phyloP scores from a whole-genome alignment of 805 yeast genomes.

The Torulaspora microellipsoides region DNA sequence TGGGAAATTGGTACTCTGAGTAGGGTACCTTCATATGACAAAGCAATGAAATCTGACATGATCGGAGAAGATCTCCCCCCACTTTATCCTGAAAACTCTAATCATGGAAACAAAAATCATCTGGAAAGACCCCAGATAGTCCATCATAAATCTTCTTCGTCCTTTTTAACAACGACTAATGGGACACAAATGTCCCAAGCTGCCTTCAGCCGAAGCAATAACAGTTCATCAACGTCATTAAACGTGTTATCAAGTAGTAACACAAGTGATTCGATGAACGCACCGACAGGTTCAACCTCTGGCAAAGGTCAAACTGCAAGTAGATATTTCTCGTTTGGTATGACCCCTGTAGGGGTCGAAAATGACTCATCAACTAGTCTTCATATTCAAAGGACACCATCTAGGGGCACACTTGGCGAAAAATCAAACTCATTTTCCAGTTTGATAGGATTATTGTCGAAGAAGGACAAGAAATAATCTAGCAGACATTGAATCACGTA shows the following conservation, averaged over 20 bases:
- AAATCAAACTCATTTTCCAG: conserved; percentile 16
- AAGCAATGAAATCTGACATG: conserved; percentile 60
- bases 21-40: conserved; percentile 78
- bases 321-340: conserved; percentile 27
- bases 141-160: conserved; percentile 25
- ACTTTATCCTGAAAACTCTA: conserved; percentile 40
- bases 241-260: conserved; percentile 14
- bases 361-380: conserved; percentile 9
- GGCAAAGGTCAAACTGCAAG: conserved; percentile 19
- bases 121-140: conserved; percentile 29
- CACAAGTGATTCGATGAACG: conserved; percentile 12
- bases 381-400: conserved; percentile 10
- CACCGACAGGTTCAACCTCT: conserved; percentile 6
- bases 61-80: conserved; percentile 63
- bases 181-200: conserved; percentile 17
- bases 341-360: conserved; percentile 25
- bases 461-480: conserved; percentile 15
- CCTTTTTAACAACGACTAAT: conserved; percentile 16
- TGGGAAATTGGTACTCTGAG: conserved; percentile 48
- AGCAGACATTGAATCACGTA: too few species aligned
- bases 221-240: conserved; percentile 25
- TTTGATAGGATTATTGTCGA: conserved; percentile 16
- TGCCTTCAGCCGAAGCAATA: conserved; percentile 24
- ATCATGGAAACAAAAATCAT: conserved; percentile 1
- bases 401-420: conserved; percentile 9